Conservation (phyloP, 2,329 filamentous ascomycete genomes). For the Calonectria henricotiae region DNA sequence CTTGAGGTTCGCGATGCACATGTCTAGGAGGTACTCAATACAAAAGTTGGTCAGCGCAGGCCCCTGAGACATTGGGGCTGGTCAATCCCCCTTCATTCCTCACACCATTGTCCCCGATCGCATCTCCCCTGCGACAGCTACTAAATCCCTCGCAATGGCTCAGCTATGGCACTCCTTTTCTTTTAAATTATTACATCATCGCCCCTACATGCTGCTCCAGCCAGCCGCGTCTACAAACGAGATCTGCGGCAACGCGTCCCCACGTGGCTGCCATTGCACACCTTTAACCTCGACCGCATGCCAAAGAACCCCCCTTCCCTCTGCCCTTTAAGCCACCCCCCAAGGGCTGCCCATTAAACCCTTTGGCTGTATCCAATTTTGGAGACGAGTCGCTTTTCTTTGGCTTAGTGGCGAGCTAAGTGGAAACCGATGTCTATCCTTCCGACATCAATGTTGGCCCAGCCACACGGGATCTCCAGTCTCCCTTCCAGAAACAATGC, state of each 20-base stretch:
- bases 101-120: background rate
- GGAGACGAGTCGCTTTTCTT: conserved; percentile 16
- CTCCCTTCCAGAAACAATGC: conserved; percentile 42
- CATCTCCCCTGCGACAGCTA: conserved; percentile 7
- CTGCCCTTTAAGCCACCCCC: conserved; percentile 1
- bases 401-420: conserved; percentile 18
- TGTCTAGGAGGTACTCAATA: conserved; percentile 5
- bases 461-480: conserved; percentile 38
- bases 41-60: background rate
- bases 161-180: background rate
- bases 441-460: conserved; percentile 21
- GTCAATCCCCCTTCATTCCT: conserved; percentile 45
- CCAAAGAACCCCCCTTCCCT: background rate
- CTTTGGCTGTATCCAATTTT: background rate
- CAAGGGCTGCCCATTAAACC: background rate
- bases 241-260: conserved; percentile 10
- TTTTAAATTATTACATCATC: background rate
- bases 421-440: conserved; percentile 17
- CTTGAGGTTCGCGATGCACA: background rate
- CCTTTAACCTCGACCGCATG: conserved; percentile 9
- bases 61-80: conserved; percentile 44
- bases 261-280: background rate
- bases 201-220: background rate
- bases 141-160: conserved; percentile 30
- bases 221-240: conserved; percentile 24